These are phyloP conservation scores for Trichosanthes cucumerina DNA, from an alignment of 306 rosid genomes.

Conservation along the genomic window DNA sequence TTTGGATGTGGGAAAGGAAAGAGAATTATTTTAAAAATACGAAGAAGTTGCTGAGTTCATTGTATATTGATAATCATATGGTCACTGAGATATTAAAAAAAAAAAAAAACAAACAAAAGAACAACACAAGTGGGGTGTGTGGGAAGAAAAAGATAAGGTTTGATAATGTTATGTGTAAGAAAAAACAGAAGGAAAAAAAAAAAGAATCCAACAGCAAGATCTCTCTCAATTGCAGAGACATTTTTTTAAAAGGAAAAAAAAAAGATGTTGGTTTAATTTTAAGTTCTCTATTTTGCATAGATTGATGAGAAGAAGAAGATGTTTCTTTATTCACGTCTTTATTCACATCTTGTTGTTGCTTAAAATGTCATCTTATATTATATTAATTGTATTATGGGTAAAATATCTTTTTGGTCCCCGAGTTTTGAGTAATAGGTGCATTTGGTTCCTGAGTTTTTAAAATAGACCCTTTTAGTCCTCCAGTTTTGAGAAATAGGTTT, in stretches of 20 bases:
- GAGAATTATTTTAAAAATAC: neutral
- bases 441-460: too few relatives aligned
- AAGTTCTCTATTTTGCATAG: neutral
- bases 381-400: too few relatives aligned
- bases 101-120: neutral
- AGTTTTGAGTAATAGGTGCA: too few relatives aligned
- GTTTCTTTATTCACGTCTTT: neutral
- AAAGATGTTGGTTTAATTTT: neutral
- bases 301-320: neutral
- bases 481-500: too few relatives aligned
- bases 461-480: too few relatives aligned
- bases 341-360: neutral
- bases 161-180: neutral
- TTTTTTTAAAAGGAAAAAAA: too few relatives aligned
- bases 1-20: neutral
- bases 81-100: neutral
- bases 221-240: neutral
- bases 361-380: neutral
- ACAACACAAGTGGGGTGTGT: slow-evolving; percentile 7
- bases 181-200: neutral
- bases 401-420: too few relatives aligned
- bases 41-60: neutral
- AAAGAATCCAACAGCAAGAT: neutral
- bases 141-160: slow-evolving; percentile 9
- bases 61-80: neutral